Percentiles rank a stretch among this genome's conserved stretches.
Evolutionary conservation across 768 basidiomycete species (phyloP).

Genomic region (Neoboletus magnificus): DNA sequence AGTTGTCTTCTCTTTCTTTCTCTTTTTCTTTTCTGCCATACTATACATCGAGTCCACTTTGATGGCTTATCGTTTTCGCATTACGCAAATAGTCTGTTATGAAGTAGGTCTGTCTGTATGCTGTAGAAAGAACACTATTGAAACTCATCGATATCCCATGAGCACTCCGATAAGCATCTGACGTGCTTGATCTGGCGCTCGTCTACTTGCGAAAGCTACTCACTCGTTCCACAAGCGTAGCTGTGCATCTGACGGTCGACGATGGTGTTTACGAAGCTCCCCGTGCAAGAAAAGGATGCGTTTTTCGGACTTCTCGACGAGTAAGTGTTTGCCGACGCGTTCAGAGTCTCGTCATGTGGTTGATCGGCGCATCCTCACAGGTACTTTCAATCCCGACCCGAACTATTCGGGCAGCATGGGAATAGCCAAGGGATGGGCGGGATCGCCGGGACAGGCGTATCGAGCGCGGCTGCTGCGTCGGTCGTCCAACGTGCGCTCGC

Average conservation of each 20-base stretch:
- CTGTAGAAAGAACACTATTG: slow-evolving; percentile 23
- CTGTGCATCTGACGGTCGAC: background rate
- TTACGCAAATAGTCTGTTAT: slow-evolving; percentile 23
- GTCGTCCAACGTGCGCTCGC: slow-evolving; percentile 46
- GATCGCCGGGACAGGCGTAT: slow-evolving; percentile 19
- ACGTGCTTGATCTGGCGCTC: background rate
- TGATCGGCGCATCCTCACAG: slow-evolving; percentile 34
- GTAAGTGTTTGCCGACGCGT: slow-evolving; percentile 35
- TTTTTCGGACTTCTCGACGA: slow-evolving; percentile 81
- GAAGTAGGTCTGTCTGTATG: slow-evolving; percentile 32
- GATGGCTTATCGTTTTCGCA: slow-evolving; percentile 16
- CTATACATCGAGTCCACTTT: slow-evolving; percentile 17
- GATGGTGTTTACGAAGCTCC: slow-evolving; percentile 74
- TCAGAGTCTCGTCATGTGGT: background rate
- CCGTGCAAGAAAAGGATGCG: slow-evolving; percentile 68
- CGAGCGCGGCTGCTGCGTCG: slow-evolving; percentile 35
- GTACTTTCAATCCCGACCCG: slow-evolving; percentile 72
- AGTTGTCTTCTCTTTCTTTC: background rate
- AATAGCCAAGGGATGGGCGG: slow-evolving; percentile 14
- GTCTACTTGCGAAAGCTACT: background rate
- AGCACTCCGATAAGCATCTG: background rate
- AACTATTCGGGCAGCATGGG: slow-evolving; percentile 44
- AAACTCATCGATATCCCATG: slow-evolving; percentile 8
- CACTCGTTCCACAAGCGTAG: background rate
- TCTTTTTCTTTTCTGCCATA: slow-evolving; percentile 8